Evolutionary conservation across 2,329 filamentous ascomycete genomes (phyloP).

Genomic region (Mollisia scopiformis): DNA sequence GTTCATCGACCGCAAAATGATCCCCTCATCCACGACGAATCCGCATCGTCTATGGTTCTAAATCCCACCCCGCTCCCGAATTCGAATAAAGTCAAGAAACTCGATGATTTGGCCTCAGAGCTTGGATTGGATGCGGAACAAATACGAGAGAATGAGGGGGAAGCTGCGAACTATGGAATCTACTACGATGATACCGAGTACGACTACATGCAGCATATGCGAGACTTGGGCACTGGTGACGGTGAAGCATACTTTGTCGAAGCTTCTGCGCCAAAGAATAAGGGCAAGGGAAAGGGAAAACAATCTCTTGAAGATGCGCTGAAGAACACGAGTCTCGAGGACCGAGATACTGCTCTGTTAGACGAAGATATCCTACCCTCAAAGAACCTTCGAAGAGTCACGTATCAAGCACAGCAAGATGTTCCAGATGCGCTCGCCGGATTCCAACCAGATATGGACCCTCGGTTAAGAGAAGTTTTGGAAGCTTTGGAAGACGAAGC

Average conservation of each 20-base stretch:
- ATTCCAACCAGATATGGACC: conserved; percentile 98
- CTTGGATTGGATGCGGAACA: conserved; percentile 67
- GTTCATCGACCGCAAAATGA: conserved; percentile 97
- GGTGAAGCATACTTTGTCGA: conserved; percentile 86
- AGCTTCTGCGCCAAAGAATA: conserved; percentile 59
- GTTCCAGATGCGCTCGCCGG: conserved; percentile 89
- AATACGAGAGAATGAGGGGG: conserved; percentile 88
- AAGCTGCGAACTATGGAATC: conserved; percentile 91
- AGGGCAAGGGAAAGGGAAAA: conserved; percentile 76
- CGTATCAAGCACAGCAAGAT: conserved; percentile 92
- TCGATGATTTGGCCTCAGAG: conserved; percentile 76
- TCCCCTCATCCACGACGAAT: conserved; percentile 90
- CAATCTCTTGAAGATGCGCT: conserved; percentile 82
- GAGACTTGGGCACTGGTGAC: conserved; percentile 73
- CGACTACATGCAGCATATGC: conserved; percentile 99
- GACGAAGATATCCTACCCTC: conserved; percentile 78
- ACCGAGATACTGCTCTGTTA: conserved; percentile 60
- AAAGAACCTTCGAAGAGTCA: conserved; percentile 74
- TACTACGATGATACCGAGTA: conserved; percentile 96
- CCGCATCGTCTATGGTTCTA: conserved; percentile 88
- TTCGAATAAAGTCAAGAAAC: conserved; percentile 62
- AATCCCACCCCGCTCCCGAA: conserved; percentile 63
- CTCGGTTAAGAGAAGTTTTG: conserved; percentile 83
- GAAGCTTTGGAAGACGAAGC: conserved; percentile 95
- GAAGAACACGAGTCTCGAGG: conserved; percentile 59